These are phyloP conservation scores for Talaromyces nanjingensis DNA, from an alignment of 495 filamentous ascomycete species.

Conservation along the genomic window DNA sequence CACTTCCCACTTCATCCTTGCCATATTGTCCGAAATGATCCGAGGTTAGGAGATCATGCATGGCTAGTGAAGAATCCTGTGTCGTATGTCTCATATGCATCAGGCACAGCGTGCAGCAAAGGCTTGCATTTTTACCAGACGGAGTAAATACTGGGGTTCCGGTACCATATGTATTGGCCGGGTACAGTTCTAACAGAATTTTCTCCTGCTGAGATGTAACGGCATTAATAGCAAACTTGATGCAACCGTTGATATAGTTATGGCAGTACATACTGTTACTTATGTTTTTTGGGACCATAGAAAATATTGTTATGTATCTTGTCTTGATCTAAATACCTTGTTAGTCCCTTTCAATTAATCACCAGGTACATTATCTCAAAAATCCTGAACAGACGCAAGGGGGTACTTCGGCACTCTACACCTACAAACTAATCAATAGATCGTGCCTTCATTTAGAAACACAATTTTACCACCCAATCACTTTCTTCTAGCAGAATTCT, in stretches of 20 bases:
- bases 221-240: background rate
- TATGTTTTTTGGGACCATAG: background rate
- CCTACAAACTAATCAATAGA: background rate
- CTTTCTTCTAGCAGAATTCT: background rate
- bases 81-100: background rate
- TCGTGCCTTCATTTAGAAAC: background rate
- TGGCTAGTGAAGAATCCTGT: background rate
- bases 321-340: background rate
- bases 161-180: background rate
- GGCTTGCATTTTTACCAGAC: background rate
- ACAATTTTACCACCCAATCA: background rate
- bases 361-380: background rate
- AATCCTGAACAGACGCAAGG: background rate
- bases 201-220: background rate
- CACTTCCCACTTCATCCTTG: background rate
- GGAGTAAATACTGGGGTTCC: background rate
- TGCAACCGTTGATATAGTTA: background rate
- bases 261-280: background rate
- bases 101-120: background rate
- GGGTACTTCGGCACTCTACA: background rate
- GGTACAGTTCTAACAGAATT: background rate
- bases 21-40: background rate
- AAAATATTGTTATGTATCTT: background rate
- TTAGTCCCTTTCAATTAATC: constrained; percentile 11
- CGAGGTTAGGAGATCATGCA: background rate